Conservation (phyloP, 768 basidiomycete genomes). For the Clitopilus hobsonii region DNA sequence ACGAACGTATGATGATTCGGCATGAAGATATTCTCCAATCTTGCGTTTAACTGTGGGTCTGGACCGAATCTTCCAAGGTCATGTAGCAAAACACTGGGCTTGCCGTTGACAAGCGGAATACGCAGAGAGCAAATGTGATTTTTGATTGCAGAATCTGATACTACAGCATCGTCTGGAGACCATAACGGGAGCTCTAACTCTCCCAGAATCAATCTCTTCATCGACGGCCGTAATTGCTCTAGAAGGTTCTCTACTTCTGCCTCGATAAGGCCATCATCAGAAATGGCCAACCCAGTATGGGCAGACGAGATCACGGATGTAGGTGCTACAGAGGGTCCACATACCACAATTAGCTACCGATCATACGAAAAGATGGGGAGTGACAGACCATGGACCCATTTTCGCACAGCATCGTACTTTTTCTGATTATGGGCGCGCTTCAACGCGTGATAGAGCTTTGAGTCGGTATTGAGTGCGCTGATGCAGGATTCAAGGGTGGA, state of each 20-base stretch:
- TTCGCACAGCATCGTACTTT: constrained; percentile 26
- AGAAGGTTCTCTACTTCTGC: constrained; percentile 17
- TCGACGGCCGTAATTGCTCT: constrained; percentile 23
- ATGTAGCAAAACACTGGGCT: constrained; percentile 37
- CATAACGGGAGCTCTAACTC: constrained; percentile 27
- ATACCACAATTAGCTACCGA: constrained; percentile 1
- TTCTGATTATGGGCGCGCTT: constrained; percentile 23
- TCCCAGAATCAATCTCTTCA: constrained; percentile 27
- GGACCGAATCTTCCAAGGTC: constrained; percentile 33
- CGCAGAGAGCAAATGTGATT: constrained; percentile 23
- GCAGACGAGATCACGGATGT: constrained; percentile 5
- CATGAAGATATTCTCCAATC: constrained; percentile 38
- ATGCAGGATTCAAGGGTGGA: constrained; percentile 30
- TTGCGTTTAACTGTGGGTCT: constrained; percentile 22
- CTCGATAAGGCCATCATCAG: constrained; percentile 9
- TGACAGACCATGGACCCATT: constrained; percentile 23
- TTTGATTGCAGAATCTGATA: constrained; percentile 14
- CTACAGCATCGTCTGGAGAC: constrained; percentile 16
- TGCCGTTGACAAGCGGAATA: constrained; percentile 32
- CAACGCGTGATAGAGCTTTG: constrained; percentile 25
- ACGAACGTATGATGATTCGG: constrained; percentile 39
- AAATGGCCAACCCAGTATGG: constrained; percentile 6
- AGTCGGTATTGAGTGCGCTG: constrained; percentile 22
- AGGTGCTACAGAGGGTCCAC: background rate
- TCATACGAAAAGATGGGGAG: background rate